A percentile compares a stretch with the other conserved stretches of the same genome.
phyloP scores from a whole-genome alignment of 2,329 filamentous ascomycete species.

The Hysterium pulicare region DNA sequence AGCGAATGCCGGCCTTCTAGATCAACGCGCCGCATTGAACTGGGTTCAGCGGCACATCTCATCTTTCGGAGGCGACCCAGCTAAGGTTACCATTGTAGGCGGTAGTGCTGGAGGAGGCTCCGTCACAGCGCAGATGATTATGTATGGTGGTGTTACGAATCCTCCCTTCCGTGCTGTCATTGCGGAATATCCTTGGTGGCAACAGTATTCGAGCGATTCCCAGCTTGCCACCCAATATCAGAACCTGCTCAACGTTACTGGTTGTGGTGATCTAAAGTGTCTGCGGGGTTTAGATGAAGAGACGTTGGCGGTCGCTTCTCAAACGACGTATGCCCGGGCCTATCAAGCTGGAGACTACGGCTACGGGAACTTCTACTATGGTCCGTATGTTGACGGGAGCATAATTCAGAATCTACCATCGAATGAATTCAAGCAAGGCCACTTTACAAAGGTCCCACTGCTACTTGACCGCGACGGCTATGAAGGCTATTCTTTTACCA shows the following conservation, averaged over 20 bases:
- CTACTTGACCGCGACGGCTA: slow-evolving; percentile 31
- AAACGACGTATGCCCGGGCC: slow-evolving; percentile 15
- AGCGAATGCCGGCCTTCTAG: slow-evolving; percentile 60
- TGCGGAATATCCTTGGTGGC: slow-evolving; percentile 36
- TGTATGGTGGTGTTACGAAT: slow-evolving; percentile 34
- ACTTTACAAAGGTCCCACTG: slow-evolving; percentile 35
- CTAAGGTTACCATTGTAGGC: slow-evolving; percentile 59
- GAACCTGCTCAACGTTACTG: slow-evolving; percentile 18
- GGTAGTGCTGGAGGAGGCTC: slow-evolving; percentile 60
- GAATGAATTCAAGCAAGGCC: slow-evolving; percentile 28
- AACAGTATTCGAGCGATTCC: slow-evolving; percentile 28
- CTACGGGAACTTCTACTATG: slow-evolving; percentile 35
- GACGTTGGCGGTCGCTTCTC: slow-evolving; percentile 14
- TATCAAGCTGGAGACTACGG: slow-evolving; percentile 19
- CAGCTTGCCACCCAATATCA: slow-evolving; percentile 29
- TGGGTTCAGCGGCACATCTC: slow-evolving; percentile 63
- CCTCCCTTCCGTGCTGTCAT: slow-evolving; percentile 45
- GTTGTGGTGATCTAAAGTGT: slow-evolving; percentile 26
- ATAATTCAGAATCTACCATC: slow-evolving; percentile 31
- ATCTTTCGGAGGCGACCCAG: slow-evolving; percentile 50
- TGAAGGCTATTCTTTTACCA: slow-evolving; percentile 36
- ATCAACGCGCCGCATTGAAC: slow-evolving; percentile 57
- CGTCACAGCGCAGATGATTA: slow-evolving; percentile 42
- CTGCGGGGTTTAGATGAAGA: slow-evolving; percentile 15
- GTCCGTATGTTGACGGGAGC: slow-evolving; percentile 33